Conservation (phyloP, 2,329 filamentous ascomycete genomes). For the Trichoderma breve region DNA sequence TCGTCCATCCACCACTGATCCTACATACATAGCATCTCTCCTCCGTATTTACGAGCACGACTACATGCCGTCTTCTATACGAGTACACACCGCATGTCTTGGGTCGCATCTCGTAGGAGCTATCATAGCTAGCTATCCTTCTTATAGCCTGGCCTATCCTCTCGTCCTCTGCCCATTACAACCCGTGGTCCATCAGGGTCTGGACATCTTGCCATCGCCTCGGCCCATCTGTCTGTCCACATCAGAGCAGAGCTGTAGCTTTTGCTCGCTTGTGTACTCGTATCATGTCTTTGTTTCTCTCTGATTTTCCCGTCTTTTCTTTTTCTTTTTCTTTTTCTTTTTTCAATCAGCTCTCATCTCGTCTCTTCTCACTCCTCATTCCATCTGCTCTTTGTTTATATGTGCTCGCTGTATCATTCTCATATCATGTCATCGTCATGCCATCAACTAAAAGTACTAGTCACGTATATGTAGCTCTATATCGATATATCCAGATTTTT, state of each 20-base stretch:
- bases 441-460: constrained; percentile 5
- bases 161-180: not conserved
- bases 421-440: not conserved
- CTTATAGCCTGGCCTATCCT: not conserved
- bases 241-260: not conserved
- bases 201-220: not conserved
- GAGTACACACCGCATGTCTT: not conserved
- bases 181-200: not conserved
- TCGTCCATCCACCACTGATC: not conserved
- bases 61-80: not conserved
- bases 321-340: not conserved
- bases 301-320: not conserved
- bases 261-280: not conserved
- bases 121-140: not conserved
- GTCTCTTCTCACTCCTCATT: not conserved
- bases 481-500: not conserved
- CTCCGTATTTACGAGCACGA: not conserved
- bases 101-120: not conserved
- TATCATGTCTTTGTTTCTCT: not conserved
- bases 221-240: not conserved
- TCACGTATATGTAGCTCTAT: constrained; percentile 16
- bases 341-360: not conserved
- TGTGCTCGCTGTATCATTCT: not conserved
- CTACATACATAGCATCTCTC: not conserved
- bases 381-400: not conserved